A percentile compares a stretch with the other conserved stretches of the same genome.
Conservation (phyloP, 176 grass and related monocot species). For the Avena atlantica region DNA sequence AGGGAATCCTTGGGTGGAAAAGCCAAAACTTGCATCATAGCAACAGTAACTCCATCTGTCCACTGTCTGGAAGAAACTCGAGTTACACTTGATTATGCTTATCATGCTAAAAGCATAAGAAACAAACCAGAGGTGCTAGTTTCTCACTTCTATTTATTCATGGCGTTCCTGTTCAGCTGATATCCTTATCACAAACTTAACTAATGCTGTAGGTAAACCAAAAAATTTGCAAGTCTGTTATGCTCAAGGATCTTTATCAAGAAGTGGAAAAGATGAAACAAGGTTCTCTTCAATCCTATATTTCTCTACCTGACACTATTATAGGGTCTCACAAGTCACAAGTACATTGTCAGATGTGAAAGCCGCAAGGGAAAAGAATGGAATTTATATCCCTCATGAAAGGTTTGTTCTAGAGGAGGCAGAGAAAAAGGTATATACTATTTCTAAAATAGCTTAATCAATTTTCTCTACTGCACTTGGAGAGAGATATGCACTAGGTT, state of each 20-base stretch:
- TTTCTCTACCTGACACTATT: constrained; percentile 24
- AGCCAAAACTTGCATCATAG: constrained; percentile 95
- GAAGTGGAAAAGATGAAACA: constrained; percentile 95
- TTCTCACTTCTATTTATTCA: constrained; percentile 37
- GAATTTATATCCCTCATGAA: constrained; percentile 82
- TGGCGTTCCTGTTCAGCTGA: constrained; percentile 14
- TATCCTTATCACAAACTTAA: constrained; percentile 37
- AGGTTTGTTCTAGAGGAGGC: constrained; percentile 71
- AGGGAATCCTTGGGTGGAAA: constrained; percentile 96
- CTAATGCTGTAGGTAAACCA: constrained; percentile 67
- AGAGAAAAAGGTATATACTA: constrained; percentile 72
- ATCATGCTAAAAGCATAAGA: constrained; percentile 83
- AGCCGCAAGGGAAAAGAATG: constrained; percentile 87
- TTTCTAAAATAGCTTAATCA: neutral
- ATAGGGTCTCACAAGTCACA: constrained; percentile 39
- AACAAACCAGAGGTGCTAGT: constrained; percentile 81
- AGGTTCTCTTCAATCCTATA: constrained; percentile 47
- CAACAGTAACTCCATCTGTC: constrained; percentile 81
- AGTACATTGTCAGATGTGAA: constrained; percentile 72
- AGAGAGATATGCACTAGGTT: neutral
- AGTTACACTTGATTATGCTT: constrained; percentile 93
- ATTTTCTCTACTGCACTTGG: neutral
- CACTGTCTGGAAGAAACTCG: constrained; percentile 83
- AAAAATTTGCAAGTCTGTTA: constrained; percentile 68
- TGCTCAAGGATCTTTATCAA: constrained; percentile 79